These are phyloP conservation scores for Nyssa sinensis DNA, from an alignment of 148 eudicot genomes.

Conservation along the genomic window DNA sequence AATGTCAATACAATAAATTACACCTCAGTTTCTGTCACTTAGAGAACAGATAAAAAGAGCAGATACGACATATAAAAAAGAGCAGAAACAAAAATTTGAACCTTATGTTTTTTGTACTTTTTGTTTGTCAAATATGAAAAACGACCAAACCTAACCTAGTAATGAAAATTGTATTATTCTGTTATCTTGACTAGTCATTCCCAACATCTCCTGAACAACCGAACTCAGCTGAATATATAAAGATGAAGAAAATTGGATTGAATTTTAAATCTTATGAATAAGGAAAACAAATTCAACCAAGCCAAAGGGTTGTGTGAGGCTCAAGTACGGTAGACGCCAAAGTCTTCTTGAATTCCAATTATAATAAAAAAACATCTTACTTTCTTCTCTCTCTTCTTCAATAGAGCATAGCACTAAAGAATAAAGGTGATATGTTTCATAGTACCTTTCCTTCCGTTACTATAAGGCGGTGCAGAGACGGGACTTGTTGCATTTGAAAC, in stretches of 20 bases:
- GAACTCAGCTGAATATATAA: neutral
- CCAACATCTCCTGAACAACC: neutral
- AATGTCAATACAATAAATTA: neutral
- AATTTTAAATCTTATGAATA: neutral
- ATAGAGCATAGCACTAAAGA: neutral
- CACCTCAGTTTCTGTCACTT: neutral
- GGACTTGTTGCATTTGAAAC: conserved; percentile 63
- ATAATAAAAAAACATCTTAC: neutral
- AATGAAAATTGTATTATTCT: neutral
- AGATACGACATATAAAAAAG: neutral
- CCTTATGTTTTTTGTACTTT: no score
- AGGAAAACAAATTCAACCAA: neutral
- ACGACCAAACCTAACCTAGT: neutral
- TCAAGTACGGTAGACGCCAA: neutral
- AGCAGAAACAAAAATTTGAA: neutral
- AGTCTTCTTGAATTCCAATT: neutral
- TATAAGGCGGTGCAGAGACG: conserved; percentile 51
- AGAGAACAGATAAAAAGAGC: neutral
- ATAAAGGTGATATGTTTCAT: neutral
- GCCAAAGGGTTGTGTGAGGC: neutral
- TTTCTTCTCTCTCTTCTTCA: neutral
- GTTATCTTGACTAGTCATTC: neutral
- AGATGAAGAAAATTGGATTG: neutral
- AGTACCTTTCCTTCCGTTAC: conserved; percentile 71
- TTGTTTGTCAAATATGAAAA: neutral